Conservation (phyloP, 164 flowering plant genomes). For the Umbilicus rupestris region DNA sequence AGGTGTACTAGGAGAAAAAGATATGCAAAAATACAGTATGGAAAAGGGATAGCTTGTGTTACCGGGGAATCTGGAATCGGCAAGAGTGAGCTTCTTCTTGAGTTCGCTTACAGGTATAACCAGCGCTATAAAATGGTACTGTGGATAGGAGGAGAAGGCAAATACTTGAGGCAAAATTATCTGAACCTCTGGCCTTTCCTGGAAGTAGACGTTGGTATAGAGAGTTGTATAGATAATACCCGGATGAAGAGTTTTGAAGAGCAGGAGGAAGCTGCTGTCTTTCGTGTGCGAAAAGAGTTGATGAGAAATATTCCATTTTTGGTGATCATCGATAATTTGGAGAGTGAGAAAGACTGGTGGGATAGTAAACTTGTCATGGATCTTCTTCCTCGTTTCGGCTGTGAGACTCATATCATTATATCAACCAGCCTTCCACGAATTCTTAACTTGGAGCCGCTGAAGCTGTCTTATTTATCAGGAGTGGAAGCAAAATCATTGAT, state of each 20-base stretch:
- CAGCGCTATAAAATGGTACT: constrained; percentile 9
- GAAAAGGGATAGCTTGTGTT: constrained; percentile 88
- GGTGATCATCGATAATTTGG: constrained; percentile 78
- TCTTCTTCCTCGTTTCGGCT: constrained; percentile 93
- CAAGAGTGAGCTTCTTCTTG: constrained; percentile 84
- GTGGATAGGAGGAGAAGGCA: constrained; percentile 21
- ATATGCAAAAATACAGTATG: constrained; percentile 48
- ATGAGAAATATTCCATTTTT: constrained; percentile 81
- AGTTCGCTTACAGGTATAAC: constrained; percentile 60
- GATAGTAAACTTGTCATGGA: constrained; percentile 78
- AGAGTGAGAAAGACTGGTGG: constrained; percentile 97
- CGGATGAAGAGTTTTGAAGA: constrained; percentile 70
- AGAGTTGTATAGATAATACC: constrained; percentile 31
- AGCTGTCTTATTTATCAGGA: constrained; percentile 76
- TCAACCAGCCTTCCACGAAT: constrained; percentile 70
- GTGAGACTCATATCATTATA: constrained; percentile 73
- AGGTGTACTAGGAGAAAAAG: constrained; percentile 43
- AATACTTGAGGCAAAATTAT: constrained; percentile 38
- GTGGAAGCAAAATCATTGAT: constrained; percentile 79
- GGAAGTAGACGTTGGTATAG: constrained; percentile 9
- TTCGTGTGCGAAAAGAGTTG: constrained; percentile 66
- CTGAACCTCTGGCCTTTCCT: constrained; percentile 6
- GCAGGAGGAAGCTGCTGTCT: constrained; percentile 73
- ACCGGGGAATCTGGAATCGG: constrained; percentile 95
- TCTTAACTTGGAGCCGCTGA: constrained; percentile 79